Conservation (phyloP, 768 basidiomycete genomes). For the Trametes villosa region DNA sequence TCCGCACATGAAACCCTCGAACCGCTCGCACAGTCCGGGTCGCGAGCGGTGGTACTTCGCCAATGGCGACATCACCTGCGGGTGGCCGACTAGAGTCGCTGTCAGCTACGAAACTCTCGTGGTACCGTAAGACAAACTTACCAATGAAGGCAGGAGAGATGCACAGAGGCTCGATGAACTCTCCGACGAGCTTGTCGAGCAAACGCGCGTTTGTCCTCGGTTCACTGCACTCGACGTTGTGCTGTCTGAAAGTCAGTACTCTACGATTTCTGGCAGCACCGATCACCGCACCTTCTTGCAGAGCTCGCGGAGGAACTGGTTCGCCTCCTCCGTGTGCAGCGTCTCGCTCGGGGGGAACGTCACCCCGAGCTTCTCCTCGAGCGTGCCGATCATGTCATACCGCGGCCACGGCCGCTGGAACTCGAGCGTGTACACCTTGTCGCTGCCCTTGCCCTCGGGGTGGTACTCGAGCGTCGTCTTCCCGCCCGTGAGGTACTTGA, state of each 20-base stretch:
- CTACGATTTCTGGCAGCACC: neutral
- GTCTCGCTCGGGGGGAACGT: slow-evolving; percentile 94
- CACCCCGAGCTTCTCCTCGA: slow-evolving; percentile 91
- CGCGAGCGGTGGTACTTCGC: slow-evolving; percentile 99
- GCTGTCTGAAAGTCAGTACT: slow-evolving; percentile 47
- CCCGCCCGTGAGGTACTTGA: slow-evolving; percentile 83
- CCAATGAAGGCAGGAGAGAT: slow-evolving; percentile 96
- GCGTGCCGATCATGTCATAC: slow-evolving; percentile 96
- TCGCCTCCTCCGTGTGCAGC: slow-evolving; percentile 85
- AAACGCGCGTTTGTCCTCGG: slow-evolving; percentile 94
- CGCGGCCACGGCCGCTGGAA: slow-evolving; percentile 97
- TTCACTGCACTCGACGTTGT: slow-evolving; percentile 95
- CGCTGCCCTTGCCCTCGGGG: slow-evolving; percentile 90
- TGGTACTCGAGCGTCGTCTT: slow-evolving; percentile 82
- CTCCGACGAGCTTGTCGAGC: slow-evolving; percentile 98
- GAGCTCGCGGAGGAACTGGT: slow-evolving; percentile 84
- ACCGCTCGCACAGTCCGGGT: slow-evolving; percentile 96
- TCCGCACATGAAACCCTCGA: slow-evolving; percentile 97
- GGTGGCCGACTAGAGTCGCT: slow-evolving; percentile 77
- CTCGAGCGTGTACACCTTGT: slow-evolving; percentile 75
- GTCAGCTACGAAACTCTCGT: neutral
- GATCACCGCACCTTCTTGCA: slow-evolving; percentile 69
- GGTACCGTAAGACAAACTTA: slow-evolving; percentile 34
- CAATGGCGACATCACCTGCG: slow-evolving; percentile 99
- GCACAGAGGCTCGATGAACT: slow-evolving; percentile 97